These are phyloP conservation scores for Petasospora fabianii DNA, from an alignment of 1,139 yeast species.

Conservation along the genomic window DNA sequence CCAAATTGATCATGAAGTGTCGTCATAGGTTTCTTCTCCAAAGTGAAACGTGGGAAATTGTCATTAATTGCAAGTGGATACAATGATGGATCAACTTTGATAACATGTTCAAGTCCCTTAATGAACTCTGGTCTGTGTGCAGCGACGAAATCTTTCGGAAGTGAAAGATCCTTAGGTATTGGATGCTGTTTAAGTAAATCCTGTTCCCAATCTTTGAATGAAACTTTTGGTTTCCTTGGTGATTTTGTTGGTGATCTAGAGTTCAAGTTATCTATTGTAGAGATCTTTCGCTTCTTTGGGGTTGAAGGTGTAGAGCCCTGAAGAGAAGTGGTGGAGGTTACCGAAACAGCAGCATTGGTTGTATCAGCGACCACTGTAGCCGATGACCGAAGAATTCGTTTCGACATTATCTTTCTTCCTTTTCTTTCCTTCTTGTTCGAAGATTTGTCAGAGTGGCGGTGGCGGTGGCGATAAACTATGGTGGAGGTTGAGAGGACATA, in stretches of 20 bases:
- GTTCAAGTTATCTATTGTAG: not conserved
- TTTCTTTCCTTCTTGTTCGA: no score
- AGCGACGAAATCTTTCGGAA: conserved; percentile 41
- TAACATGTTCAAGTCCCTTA: conserved; percentile 39
- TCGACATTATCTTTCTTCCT: no score
- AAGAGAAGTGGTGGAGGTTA: not conserved
- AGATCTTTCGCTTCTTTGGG: conserved; percentile 8
- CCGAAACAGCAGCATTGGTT: no score
- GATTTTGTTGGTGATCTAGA: not conserved
- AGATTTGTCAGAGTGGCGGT: not conserved
- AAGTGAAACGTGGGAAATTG: conserved; percentile 28
- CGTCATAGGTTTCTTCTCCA: conserved; percentile 15
- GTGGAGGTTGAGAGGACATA: not conserved
- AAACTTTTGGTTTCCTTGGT: conserved; percentile 10
- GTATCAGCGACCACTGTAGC: not conserved
- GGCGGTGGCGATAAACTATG: conserved; percentile 1
- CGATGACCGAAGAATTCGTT: not conserved
- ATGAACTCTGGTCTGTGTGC: conserved; percentile 44
- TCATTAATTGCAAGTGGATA: conserved; percentile 28
- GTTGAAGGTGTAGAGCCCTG: conserved; percentile 3
- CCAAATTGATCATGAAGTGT: conserved; percentile 35
- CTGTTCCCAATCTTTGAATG: conserved; percentile 12
- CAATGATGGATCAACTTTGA: conserved; percentile 44
- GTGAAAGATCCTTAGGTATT: conserved; percentile 14
- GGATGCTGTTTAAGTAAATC: conserved; percentile 11